Evolutionary conservation across 495 filamentous ascomycete species (phyloP).

Genomic region (Penicillium chermesinum): DNA sequence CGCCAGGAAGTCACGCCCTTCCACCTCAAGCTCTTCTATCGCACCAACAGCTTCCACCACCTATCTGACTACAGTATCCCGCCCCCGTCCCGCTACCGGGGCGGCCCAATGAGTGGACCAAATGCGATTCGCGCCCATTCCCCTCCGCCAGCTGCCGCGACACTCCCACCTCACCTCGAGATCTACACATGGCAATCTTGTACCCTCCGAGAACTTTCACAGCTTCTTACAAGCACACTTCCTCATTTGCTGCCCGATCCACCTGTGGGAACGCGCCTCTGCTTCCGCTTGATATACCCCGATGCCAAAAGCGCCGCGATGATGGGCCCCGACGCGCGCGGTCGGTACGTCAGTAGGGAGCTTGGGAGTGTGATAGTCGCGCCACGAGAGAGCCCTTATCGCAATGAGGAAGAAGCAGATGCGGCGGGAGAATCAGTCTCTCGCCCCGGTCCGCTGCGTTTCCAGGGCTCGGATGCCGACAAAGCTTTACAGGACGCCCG

Average conservation of each 20-base stretch:
- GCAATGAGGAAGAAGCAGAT: slow-evolving; percentile 49
- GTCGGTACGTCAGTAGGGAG: slow-evolving; percentile 66
- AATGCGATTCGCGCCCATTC: slow-evolving; percentile 35
- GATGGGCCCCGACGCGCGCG: slow-evolving; percentile 41
- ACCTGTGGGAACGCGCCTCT: slow-evolving; percentile 72
- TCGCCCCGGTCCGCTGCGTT: slow-evolving; percentile 23
- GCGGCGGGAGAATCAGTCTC: slow-evolving; percentile 20
- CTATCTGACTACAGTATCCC: slow-evolving; percentile 32
- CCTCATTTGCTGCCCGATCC: slow-evolving; percentile 68
- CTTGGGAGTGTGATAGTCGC: slow-evolving; percentile 77
- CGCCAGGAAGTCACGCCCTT: slow-evolving; percentile 80
- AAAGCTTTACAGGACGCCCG: slow-evolving; percentile 69
- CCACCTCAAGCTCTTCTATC: slow-evolving; percentile 86
- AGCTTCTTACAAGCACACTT: slow-evolving; percentile 63
- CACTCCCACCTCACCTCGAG: slow-evolving; percentile 63
- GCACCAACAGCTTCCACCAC: slow-evolving; percentile 63
- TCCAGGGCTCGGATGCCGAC: slow-evolving; percentile 53
- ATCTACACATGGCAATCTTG: slow-evolving; percentile 88
- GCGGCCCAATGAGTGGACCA: slow-evolving; percentile 28
- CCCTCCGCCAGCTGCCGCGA: slow-evolving; percentile 28
- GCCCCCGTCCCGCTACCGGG: slow-evolving; percentile 15
- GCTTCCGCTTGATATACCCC: slow-evolving; percentile 81
- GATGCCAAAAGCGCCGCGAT: slow-evolving; percentile 58
- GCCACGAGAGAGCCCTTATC: slow-evolving; percentile 26
- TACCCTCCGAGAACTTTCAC: slow-evolving; percentile 75